A percentile compares a stretch with the other conserved stretches of the same genome.
Evolutionary conservation across 495 filamentous ascomycete genomes (phyloP).

Genomic region (Pseudoneurospora amorphoporcata): DNA sequence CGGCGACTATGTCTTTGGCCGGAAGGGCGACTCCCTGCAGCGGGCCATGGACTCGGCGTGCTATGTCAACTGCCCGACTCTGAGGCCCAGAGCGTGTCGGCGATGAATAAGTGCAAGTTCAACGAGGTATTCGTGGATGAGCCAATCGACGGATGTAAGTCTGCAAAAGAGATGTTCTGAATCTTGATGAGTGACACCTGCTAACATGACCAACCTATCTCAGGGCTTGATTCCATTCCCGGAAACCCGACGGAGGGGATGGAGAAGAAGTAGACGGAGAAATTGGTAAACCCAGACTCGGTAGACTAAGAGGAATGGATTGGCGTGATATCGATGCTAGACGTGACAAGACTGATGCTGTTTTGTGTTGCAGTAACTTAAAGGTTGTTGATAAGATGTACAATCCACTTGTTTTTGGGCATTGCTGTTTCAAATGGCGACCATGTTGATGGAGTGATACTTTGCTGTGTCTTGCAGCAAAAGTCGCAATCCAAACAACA

Average conservation of each 20-base stretch:
- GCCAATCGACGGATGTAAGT: conserved; percentile 19
- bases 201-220: neutral
- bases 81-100: conserved; percentile 22
- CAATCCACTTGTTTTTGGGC: neutral
- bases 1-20: conserved; percentile 33
- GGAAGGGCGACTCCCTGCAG: conserved; percentile 31
- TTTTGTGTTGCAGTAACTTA: neutral
- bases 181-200: neutral
- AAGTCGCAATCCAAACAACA: neutral
- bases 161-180: neutral
- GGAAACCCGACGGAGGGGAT: neutral
- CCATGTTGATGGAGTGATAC: neutral
- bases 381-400: neutral
- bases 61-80: conserved; percentile 27
- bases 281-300: neutral
- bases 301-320: neutral
- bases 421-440: neutral
- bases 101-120: conserved; percentile 25
- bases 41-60: conserved; percentile 29
- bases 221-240: neutral
- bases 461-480: neutral
- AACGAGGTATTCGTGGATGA: conserved; percentile 14
- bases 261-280: neutral
- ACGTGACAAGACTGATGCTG: neutral
- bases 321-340: neutral